Evolutionary conservation across 371 early-diverging fungal genomes (phyloP).

Genomic region (Chytridium lagenaria): DNA sequence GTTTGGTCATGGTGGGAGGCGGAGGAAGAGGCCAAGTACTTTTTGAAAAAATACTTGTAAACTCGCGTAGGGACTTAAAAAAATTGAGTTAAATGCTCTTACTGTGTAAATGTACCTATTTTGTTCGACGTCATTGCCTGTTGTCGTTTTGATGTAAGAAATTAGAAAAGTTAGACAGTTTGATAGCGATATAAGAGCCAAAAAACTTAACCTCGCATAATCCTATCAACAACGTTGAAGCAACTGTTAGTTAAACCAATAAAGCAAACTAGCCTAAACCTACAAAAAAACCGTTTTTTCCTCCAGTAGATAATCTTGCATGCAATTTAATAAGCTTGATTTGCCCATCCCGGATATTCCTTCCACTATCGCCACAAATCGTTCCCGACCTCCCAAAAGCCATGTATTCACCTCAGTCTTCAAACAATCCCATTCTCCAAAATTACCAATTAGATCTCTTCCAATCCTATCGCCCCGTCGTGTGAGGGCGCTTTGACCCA

Average conservation of each 20-base stretch:
- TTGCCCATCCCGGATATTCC: slow-evolving; percentile 16
- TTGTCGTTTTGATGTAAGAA: no score
- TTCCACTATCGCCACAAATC: background rate
- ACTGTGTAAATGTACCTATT: background rate
- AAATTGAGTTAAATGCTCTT: background rate
- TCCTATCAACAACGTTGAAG: no score
- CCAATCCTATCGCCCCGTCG: background rate
- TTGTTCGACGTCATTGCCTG: slow-evolving; percentile 9
- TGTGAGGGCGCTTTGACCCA: background rate
- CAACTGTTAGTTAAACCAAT: no score
- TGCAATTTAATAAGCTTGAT: background rate
- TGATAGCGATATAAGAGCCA: no score
- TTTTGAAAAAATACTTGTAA: background rate
- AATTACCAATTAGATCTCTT: slow-evolving; percentile 6
- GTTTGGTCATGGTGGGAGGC: no score
- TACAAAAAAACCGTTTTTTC: no score
- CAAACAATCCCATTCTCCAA: background rate
- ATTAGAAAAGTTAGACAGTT: no score
- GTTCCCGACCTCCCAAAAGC: background rate
- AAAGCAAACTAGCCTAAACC: no score
- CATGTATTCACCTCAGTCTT: background rate
- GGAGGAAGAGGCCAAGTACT: no score
- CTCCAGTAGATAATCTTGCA: no score
- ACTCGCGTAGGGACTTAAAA: background rate
- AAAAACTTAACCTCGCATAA: no score